These are phyloP conservation scores for Fragaria iinumae DNA, from an alignment of 306 rosid species.

Conservation along the genomic window DNA sequence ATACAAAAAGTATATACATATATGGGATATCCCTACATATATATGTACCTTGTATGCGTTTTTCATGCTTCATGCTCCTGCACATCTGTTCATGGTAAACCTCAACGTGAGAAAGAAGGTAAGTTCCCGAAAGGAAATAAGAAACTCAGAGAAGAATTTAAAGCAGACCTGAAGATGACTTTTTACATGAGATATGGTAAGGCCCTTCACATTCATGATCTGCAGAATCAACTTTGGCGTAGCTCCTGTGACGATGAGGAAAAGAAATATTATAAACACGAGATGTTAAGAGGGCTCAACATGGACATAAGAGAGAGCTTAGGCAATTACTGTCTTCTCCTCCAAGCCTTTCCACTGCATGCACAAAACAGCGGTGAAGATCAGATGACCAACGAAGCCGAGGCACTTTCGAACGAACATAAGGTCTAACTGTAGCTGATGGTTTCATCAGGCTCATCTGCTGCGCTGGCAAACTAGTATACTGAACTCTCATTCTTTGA, in stretches of 20 bases:
- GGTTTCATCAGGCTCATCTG: slow-evolving; percentile 29
- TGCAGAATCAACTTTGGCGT: slow-evolving; percentile 76
- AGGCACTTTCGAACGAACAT: slow-evolving; percentile 65
- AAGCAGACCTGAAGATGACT: slow-evolving; percentile 89
- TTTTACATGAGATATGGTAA: slow-evolving; percentile 81
- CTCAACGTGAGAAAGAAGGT: slow-evolving; percentile 28
- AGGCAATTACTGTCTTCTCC: slow-evolving; percentile 66
- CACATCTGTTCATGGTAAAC: slow-evolving; percentile 65
- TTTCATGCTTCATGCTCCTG: slow-evolving; percentile 77
- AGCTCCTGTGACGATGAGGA: slow-evolving; percentile 50
- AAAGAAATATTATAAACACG: background rate
- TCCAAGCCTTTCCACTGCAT: slow-evolving; percentile 84
- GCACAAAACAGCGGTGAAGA: slow-evolving; percentile 79
- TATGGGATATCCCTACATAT: no score
- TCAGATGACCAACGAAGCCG: slow-evolving; percentile 85
- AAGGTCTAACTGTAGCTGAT: slow-evolving; percentile 46
- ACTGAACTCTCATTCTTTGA: no score
- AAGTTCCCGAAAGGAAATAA: background rate
- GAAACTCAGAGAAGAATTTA: background rate
- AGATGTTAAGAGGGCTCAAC: background rate
- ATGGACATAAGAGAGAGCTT: background rate
- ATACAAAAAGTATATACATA: no score
- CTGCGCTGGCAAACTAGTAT: background rate
- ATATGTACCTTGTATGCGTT: slow-evolving; percentile 54
- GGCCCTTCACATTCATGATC: slow-evolving; percentile 73